Evolutionary conservation across 768 basidiomycete species (phyloP).

Genomic region (Mycena amicta): DNA sequence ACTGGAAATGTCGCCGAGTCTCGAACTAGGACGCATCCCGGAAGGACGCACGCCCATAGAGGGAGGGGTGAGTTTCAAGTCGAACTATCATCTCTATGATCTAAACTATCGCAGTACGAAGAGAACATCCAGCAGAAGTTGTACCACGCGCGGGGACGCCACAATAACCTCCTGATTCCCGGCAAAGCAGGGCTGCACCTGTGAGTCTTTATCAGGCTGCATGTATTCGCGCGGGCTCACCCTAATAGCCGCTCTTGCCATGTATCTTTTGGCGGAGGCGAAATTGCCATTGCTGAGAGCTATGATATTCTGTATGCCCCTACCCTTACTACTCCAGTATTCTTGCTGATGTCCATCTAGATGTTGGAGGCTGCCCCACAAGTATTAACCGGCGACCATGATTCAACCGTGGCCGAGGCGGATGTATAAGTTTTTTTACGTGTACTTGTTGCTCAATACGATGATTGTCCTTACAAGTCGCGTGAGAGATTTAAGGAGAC

Average conservation of each 20-base stretch:
- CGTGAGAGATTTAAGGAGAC: too few relatives aligned
- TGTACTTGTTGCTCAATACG: too few relatives aligned
- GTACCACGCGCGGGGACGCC: constrained; percentile 8
- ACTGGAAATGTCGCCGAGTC: constrained; percentile 48
- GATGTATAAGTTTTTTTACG: too few relatives aligned
- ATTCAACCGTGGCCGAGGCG: too few relatives aligned
- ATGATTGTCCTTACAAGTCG: too few relatives aligned
- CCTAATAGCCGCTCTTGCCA: constrained; percentile 44
- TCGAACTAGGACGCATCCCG: constrained; percentile 68
- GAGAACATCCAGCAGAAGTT: constrained; percentile 18
- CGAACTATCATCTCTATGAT: background rate
- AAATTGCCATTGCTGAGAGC: constrained; percentile 40
- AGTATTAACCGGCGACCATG: too few relatives aligned
- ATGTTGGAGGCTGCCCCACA: constrained; percentile 14
- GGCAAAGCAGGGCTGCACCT: constrained; percentile 12
- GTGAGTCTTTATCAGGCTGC: constrained; percentile 1
- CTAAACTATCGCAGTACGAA: constrained; percentile 7
- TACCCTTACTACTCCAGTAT: background rate
- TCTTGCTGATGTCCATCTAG: background rate
- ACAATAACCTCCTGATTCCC: constrained; percentile 9
- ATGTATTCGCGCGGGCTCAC: too few relatives aligned
- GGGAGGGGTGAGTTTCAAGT: constrained; percentile 13
- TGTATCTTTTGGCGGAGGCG: constrained; percentile 49
- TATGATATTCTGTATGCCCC: constrained; percentile 53
- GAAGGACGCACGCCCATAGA: constrained; percentile 17